phyloP scores from a whole-genome alignment of 768 basidiomycete genomes.

The Tephrocybe sp. region DNA sequence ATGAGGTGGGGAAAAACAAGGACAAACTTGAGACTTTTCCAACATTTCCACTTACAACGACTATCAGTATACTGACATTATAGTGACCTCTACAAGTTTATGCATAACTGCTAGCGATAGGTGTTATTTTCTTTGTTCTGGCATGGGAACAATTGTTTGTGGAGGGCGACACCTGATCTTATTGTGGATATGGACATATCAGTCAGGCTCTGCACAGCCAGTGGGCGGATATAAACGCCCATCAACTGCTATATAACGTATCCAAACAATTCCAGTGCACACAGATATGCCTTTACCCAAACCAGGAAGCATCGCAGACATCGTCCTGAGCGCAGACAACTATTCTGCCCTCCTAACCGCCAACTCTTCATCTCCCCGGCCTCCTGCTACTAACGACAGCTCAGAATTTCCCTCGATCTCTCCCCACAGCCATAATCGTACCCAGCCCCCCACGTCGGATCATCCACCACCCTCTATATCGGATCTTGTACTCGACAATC shows the following conservation, averaged over 20 bases:
- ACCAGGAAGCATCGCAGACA: not conserved
- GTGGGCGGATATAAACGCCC: not conserved
- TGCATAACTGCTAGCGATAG: too few species aligned
- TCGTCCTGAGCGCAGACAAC: not conserved
- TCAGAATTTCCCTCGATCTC: not conserved
- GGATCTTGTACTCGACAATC: conserved; percentile 18
- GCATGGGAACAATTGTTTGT: too few species aligned
- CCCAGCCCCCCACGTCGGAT: not conserved
- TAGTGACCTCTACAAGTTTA: too few species aligned
- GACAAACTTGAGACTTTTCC: not conserved
- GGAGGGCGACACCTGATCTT: too few species aligned
- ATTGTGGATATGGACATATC: too few species aligned
- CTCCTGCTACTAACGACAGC: too few species aligned
- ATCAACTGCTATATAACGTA: not conserved
- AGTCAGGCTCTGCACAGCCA: too few species aligned
- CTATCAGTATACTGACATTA: too few species aligned
- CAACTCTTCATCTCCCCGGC: too few species aligned
- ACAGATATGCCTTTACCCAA: not conserved
- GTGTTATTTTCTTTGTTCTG: too few species aligned
- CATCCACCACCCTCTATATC: conserved; percentile 14
- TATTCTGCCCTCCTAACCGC: not conserved
- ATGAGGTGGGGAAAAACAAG: conserved; percentile 7
- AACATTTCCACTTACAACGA: not conserved
- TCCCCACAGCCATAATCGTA: not conserved
- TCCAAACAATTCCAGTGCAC: not conserved